phyloP scores from a whole-genome alignment of 192 early-diverging fungal species.

The Ambispora gerdemannii region DNA sequence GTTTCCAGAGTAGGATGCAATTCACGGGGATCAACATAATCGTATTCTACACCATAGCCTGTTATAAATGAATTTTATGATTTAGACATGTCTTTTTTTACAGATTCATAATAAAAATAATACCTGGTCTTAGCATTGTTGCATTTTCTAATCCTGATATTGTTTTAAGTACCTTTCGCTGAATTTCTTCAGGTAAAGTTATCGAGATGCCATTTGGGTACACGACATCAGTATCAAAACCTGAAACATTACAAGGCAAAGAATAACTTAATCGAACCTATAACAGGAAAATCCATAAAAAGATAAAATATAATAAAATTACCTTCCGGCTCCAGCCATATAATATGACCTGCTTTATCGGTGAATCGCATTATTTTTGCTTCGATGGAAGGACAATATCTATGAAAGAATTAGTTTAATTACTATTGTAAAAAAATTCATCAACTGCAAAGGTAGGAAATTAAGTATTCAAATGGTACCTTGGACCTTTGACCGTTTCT shows the following conservation, averaged over 20 bases:
- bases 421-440: background rate
- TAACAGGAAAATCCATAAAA: background rate
- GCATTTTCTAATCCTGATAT: conserved; percentile 77
- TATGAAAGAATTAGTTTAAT: conserved; percentile 17
- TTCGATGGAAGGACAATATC: conserved; percentile 82
- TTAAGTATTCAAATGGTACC: conserved; percentile 23
- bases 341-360: conserved; percentile 59
- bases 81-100: background rate
- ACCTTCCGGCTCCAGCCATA: conserved; percentile 83
- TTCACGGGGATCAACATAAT: conserved; percentile 81
- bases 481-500: conserved; percentile 78
- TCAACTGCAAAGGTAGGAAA: background rate
- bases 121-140: conserved; percentile 63
- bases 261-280: background rate
- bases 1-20: conserved; percentile 73
- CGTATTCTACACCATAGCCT: conserved; percentile 85
- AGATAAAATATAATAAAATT: conserved; percentile 2
- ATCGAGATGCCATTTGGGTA: conserved; percentile 87
- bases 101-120: background rate
- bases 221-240: conserved; percentile 64
- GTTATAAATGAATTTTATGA: background rate
- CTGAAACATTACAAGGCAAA: conserved; percentile 16
- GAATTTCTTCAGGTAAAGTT: conserved; percentile 76
- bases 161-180: conserved; percentile 63
- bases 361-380: conserved; percentile 75